Evolutionary conservation across 352 stramenopile genomes (phyloP).

Genomic region (Globisporangium alternatum): DNA sequence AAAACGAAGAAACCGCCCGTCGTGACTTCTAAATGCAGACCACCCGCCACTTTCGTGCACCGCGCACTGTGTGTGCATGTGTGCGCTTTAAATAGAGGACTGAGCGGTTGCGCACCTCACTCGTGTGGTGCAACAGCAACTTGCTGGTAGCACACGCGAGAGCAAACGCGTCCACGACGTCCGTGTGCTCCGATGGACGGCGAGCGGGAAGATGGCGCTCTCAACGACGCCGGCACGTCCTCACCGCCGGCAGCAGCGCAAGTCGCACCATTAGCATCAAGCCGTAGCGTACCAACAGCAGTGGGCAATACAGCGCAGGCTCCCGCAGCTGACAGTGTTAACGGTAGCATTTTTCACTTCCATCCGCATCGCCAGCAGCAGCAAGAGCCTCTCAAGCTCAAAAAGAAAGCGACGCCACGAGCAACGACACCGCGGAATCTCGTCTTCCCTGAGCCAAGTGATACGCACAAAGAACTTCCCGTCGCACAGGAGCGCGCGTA

Average conservation of each 20-base stretch:
- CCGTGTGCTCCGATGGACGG: neutral
- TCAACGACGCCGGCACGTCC: too few species aligned
- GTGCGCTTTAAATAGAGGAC: neutral
- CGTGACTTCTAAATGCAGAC: neutral
- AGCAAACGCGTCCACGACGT: too few species aligned
- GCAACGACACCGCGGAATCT: constrained; percentile 35
- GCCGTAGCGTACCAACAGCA: neutral
- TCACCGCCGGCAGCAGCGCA: neutral
- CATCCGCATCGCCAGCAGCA: neutral
- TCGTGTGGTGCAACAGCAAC: neutral
- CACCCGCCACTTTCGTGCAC: neutral
- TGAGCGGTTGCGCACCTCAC: neutral
- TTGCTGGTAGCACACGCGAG: too few species aligned
- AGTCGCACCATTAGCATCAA: neutral
- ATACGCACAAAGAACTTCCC: constrained; percentile 10
- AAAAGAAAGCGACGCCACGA: constrained; percentile 21
- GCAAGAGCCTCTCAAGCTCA: neutral
- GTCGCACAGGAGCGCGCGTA: constrained; percentile 1
- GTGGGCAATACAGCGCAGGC: neutral
- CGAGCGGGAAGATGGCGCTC: neutral
- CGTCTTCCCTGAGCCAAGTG: constrained; percentile 32
- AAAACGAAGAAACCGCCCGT: neutral
- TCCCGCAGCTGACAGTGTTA: neutral
- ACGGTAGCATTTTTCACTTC: neutral
- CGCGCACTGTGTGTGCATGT: too few species aligned